Conservation (phyloP, 805 yeast genomes). For the Zygoascus ofunaensis region DNA sequence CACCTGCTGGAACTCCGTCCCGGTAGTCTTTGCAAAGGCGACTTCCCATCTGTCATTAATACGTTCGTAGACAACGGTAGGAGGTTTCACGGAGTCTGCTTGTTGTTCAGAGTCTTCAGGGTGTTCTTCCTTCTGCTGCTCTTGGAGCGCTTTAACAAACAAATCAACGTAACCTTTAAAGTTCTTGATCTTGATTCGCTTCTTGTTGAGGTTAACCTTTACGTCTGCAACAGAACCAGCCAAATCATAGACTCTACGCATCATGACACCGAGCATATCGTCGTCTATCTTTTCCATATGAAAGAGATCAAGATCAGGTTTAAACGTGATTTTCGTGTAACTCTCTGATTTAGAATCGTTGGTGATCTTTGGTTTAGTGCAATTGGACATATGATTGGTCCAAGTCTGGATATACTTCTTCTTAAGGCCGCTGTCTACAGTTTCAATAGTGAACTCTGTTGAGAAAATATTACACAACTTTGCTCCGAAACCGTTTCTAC, state of each 20-base stretch:
- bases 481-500: constrained; percentile 98
- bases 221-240: constrained; percentile 89
- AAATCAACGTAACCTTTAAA: constrained; percentile 85
- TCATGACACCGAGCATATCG: constrained; percentile 73
- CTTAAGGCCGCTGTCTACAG: constrained; percentile 64
- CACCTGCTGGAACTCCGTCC: constrained; percentile 72
- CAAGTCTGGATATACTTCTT: constrained; percentile 72
- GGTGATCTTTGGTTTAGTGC: constrained; percentile 67
- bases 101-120: constrained; percentile 21
- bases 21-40: constrained; percentile 90
- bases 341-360: constrained; percentile 48
- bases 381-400: constrained; percentile 75
- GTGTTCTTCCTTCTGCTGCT: constrained; percentile 36
- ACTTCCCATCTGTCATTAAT: constrained; percentile 89
- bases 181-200: constrained; percentile 54
- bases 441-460: constrained; percentile 75
- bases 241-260: constrained; percentile 90
- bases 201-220: constrained; percentile 68
- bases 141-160: constrained; percentile 66
- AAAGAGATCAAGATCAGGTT: constrained; percentile 78
- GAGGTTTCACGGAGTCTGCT: constrained; percentile 31
- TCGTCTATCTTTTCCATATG: constrained; percentile 77
- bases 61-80: constrained; percentile 67
- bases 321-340: constrained; percentile 78
- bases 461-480: constrained; percentile 94